Evolutionary conservation across 306 rosid species (phyloP).

Genomic region (Sesbania bispinosa): DNA sequence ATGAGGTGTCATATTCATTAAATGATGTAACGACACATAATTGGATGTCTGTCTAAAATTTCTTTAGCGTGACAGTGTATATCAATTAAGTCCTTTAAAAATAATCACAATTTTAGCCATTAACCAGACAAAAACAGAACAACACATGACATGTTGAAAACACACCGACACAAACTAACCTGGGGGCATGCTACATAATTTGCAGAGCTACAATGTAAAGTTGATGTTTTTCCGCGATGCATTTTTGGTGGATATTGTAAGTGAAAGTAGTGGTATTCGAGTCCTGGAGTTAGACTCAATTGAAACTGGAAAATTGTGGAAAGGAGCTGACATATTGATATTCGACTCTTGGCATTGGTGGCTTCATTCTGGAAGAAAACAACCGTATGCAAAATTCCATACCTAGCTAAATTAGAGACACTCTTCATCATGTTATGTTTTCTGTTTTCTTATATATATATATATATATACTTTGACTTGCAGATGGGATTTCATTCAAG

Average conservation of each 20-base stretch:
- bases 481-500: constrained; percentile 72
- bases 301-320: constrained; percentile 29
- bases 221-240: constrained; percentile 44
- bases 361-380: constrained; percentile 48
- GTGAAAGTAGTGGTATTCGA: constrained; percentile 28
- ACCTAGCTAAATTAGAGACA: no score
- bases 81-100: no score
- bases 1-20: no score
- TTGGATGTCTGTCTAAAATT: no score
- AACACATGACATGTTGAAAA: no score
- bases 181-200: no score
- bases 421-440: background rate
- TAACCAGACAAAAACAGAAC: no score
- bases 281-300: constrained; percentile 43
- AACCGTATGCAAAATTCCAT: constrained; percentile 39
- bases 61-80: no score
- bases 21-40: no score
- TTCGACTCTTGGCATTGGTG: constrained; percentile 72
- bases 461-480: no score
- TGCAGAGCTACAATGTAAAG: constrained; percentile 38
- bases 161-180: no score
- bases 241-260: constrained; percentile 37
- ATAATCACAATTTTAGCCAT: no score
- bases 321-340: constrained; percentile 37
- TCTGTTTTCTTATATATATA: background rate